Conservation (phyloP, 2,329 filamentous ascomycete genomes). For the Hypoxylon sp. region DNA sequence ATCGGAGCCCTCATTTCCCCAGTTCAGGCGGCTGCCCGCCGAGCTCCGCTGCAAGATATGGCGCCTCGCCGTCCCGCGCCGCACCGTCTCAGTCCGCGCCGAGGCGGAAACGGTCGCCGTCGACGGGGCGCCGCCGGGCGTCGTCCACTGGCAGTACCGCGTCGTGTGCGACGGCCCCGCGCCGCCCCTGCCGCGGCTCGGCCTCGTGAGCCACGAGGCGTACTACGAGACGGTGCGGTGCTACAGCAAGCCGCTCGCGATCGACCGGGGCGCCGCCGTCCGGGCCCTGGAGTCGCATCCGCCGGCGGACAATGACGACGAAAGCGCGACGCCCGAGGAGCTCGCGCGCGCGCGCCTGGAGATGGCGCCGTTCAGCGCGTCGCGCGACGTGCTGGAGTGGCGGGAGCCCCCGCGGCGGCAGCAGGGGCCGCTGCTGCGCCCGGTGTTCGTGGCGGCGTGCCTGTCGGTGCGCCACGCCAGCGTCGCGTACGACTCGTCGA, state of each 20-base stretch:
- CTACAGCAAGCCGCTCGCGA: constrained; percentile 12
- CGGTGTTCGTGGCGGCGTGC: constrained; percentile 33
- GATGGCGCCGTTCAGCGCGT: constrained; percentile 21
- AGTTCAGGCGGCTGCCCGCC: constrained; percentile 20
- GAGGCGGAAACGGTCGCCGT: constrained; percentile 17
- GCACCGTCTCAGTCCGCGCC: constrained; percentile 14
- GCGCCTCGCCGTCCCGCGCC: constrained; percentile 14
- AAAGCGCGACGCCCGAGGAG: neutral
- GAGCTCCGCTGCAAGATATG: constrained; percentile 29
- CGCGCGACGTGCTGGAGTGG: constrained; percentile 33
- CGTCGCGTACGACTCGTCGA: constrained; percentile 22
- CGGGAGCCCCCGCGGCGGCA: constrained; percentile 25
- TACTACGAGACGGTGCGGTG: constrained; percentile 10
- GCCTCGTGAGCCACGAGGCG: constrained; percentile 23
- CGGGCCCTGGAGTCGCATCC: neutral
- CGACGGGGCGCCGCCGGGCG: no score
- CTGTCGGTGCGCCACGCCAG: constrained; percentile 33
- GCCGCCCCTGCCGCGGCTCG: constrained; percentile 4
- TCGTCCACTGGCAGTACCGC: constrained; percentile 18
- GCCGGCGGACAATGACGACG: constrained; percentile 1
- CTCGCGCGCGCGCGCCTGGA: constrained; percentile 6
- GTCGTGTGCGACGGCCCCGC: constrained; percentile 8
- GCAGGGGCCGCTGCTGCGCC: constrained; percentile 3
- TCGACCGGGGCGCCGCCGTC: constrained; percentile 1
- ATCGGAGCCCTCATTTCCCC: constrained; percentile 21